Conservation (phyloP, 2,329 filamentous ascomycete genomes). For the Talaromyces sp. region DNA sequence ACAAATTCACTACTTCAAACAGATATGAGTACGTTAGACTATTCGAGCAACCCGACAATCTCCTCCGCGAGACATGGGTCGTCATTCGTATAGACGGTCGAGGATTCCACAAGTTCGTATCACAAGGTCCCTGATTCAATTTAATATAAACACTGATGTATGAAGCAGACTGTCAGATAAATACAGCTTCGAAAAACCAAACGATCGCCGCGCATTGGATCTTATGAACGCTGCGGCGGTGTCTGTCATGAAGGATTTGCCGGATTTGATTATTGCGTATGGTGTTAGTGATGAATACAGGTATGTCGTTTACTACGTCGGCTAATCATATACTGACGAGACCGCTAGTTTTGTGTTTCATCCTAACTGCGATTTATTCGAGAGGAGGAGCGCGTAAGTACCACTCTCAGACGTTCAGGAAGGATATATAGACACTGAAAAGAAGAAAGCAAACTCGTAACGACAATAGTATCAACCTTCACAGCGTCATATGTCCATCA, state of each 20-base stretch:
- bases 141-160: background rate
- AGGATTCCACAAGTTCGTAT: slow-evolving; percentile 81
- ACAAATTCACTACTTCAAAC: background rate
- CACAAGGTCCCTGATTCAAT: background rate
- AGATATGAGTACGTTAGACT: slow-evolving; percentile 91
- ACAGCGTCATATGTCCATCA: slow-evolving; percentile 82
- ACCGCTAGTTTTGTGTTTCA: slow-evolving; percentile 75
- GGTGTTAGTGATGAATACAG: slow-evolving; percentile 92
- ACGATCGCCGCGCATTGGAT: slow-evolving; percentile 79
- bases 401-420: background rate
- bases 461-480: slow-evolving; percentile 87
- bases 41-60: slow-evolving; percentile 76
- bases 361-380: slow-evolving; percentile 76
- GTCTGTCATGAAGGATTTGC: slow-evolving; percentile 74
- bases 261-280: slow-evolving; percentile 83
- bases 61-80: slow-evolving; percentile 92
- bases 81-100: slow-evolving; percentile 90
- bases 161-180: slow-evolving; percentile 65
- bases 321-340: background rate
- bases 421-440: background rate
- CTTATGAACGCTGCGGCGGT: slow-evolving; percentile 94
- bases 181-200: slow-evolving; percentile 86
- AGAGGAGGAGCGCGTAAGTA: slow-evolving; percentile 70
- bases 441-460: slow-evolving; percentile 71
- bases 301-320: slow-evolving; percentile 20